Percentiles rank a stretch among this genome's conserved stretches.
These are phyloP conservation scores for Fusarium devonianum DNA, from an alignment of 2,329 filamentous ascomycete species.

Conservation along the genomic window DNA sequence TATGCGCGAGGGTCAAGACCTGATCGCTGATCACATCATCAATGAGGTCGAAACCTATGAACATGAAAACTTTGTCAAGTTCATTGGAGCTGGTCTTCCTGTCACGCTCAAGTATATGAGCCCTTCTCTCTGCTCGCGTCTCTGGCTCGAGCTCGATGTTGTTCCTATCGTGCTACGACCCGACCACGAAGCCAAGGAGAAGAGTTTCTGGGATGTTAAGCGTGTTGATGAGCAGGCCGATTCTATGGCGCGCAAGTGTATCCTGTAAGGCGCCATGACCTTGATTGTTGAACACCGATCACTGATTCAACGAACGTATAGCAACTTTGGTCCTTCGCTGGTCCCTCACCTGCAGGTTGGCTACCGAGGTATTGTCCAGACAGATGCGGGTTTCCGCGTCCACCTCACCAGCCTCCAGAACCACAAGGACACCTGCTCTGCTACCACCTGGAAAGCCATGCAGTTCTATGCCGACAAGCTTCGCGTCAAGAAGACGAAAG, in stretches of 20 bases:
- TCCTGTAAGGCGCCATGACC: conserved; percentile 64
- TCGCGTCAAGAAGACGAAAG: conserved; percentile 68
- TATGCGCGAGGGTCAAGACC: conserved; percentile 50
- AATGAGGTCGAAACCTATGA: conserved; percentile 65
- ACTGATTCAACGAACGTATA: conserved; percentile 41
- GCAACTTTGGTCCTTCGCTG: conserved; percentile 75
- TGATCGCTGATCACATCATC: conserved; percentile 68
- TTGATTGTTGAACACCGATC: background rate
- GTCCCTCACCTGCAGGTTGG: conserved; percentile 73
- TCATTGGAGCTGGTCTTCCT: conserved; percentile 76
- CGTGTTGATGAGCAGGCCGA: conserved; percentile 83
- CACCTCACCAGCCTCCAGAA: conserved; percentile 63
- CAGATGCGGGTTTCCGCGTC: conserved; percentile 71
- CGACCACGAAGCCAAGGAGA: conserved; percentile 52
- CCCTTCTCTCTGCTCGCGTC: conserved; percentile 70
- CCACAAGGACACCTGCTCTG: conserved; percentile 67
- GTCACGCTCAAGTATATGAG: conserved; percentile 64
- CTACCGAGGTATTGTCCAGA: conserved; percentile 72
- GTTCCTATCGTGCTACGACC: conserved; percentile 71
- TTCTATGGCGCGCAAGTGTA: conserved; percentile 80
- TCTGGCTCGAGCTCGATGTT: conserved; percentile 81
- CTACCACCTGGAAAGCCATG: conserved; percentile 70
- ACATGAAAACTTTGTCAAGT: conserved; percentile 72
- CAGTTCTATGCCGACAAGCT: conserved; percentile 69
- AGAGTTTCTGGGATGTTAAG: conserved; percentile 60